Evolutionary conservation across 306 rosid species (phyloP).

Genomic region (Medicago arabica): DNA sequence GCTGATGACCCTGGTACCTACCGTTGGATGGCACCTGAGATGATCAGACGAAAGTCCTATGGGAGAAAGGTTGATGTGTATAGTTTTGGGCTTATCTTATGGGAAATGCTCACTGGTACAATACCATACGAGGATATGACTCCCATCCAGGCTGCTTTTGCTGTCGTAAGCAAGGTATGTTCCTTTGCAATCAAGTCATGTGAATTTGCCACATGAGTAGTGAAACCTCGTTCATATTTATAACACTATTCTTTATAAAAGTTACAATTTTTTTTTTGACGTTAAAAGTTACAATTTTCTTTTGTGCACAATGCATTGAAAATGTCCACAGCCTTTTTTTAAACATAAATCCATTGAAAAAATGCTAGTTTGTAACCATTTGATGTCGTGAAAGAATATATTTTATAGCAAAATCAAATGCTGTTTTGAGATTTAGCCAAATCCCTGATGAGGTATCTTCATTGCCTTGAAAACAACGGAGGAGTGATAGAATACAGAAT

Average conservation of each 20-base stretch:
- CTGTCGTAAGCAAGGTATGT: constrained; percentile 89
- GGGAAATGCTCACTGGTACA: constrained; percentile 88
- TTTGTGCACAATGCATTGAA: too few relatives aligned
- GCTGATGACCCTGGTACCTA: constrained; percentile 94
- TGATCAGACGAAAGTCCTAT: constrained; percentile 86
- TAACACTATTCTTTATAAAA: too few relatives aligned
- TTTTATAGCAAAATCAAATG: constrained; percentile 20
- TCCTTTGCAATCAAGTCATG: constrained; percentile 25
- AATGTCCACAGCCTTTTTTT: too few relatives aligned
- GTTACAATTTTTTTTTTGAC: too few relatives aligned
- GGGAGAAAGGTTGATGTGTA: constrained; percentile 92
- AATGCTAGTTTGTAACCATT: not conserved
- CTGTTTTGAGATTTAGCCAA: not conserved
- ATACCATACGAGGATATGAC: constrained; percentile 93
- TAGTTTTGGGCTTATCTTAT: constrained; percentile 89
- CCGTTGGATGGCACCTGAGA: constrained; percentile 99
- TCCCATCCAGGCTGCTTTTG: constrained; percentile 98
- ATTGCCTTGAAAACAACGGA: constrained; percentile 5
- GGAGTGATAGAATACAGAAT: not conserved
- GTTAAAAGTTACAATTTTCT: too few relatives aligned
- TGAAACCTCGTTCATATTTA: too few relatives aligned
- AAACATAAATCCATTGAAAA: not conserved
- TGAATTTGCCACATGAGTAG: too few relatives aligned
- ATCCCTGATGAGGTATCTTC: constrained; percentile 22
- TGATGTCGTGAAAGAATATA: constrained; percentile 8